Conservation (phyloP, 805 yeast genomes). For the Yarrowia sp. region DNA sequence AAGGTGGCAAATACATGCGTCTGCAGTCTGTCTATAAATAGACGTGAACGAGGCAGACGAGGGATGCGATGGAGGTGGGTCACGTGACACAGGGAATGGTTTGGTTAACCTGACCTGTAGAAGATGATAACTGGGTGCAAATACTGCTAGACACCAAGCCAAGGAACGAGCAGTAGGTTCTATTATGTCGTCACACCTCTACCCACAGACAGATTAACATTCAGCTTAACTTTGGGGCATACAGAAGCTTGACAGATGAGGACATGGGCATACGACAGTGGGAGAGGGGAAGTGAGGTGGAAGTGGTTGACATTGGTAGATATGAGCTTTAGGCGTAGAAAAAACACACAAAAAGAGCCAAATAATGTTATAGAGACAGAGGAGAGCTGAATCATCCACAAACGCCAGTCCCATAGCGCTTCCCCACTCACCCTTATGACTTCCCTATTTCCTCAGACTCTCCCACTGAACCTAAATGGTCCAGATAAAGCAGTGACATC, state of each 20-base stretch:
- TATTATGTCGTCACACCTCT: no score
- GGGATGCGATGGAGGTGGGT: background rate
- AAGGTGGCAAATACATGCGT: conserved; percentile 32
- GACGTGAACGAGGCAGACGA: conserved; percentile 4
- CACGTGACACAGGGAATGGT: background rate
- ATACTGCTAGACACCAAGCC: no score
- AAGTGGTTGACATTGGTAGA: background rate
- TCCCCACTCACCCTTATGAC: no score
- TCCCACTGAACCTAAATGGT: conserved; percentile 9
- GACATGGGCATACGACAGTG: conserved; percentile 27
- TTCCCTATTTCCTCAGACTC: background rate
- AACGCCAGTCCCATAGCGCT: no score
- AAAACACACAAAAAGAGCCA: no score
- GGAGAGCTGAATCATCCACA: no score
- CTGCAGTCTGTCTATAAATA: conserved; percentile 5
- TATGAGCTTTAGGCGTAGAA: no score
- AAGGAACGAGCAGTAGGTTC: no score
- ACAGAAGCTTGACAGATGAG: conserved; percentile 21
- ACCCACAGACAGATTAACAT: background rate
- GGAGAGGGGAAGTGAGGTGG: background rate
- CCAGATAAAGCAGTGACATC: conserved; percentile 13
- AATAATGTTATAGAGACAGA: no score
- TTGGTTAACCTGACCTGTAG: background rate
- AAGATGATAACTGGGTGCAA: no score
- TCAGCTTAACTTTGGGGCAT: conserved; percentile 3